These are phyloP conservation scores for Fragosphaeria purpurea DNA, from an alignment of 2,329 filamentous ascomycete species.

Conservation along the genomic window DNA sequence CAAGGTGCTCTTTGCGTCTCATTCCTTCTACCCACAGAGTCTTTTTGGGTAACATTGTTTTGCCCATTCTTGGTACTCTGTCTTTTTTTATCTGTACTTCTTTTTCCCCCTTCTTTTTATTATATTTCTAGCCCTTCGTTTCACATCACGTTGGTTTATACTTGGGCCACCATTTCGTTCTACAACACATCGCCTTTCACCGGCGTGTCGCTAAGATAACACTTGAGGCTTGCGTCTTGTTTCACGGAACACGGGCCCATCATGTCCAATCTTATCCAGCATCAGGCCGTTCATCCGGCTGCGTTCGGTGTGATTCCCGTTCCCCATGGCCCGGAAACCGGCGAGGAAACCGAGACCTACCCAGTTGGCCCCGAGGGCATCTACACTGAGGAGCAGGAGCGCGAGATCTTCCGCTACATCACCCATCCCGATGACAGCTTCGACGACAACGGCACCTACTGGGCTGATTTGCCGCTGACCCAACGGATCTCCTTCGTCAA, in stretches of 20 bases:
- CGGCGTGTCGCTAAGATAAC: too few relatives aligned
- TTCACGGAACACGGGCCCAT: not conserved
- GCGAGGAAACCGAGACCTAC: slow-evolving; percentile 39
- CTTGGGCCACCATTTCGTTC: too few relatives aligned
- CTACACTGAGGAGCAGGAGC: slow-evolving; percentile 39
- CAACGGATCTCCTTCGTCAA: slow-evolving; percentile 67
- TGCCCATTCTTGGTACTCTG: too few relatives aligned
- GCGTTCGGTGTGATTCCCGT: slow-evolving; percentile 44
- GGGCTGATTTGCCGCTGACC: slow-evolving; percentile 70
- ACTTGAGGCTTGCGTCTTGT: too few relatives aligned
- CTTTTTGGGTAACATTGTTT: too few relatives aligned
- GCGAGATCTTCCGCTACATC: slow-evolving; percentile 62
- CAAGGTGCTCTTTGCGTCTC: slow-evolving; percentile 2
- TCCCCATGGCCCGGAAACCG: slow-evolving; percentile 41
- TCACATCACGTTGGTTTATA: too few relatives aligned
- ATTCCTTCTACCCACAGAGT: too few relatives aligned
- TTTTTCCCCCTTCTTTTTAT: too few relatives aligned
- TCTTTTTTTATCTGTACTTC: too few relatives aligned
- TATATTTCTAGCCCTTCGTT: too few relatives aligned
- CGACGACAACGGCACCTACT: slow-evolving; percentile 74
- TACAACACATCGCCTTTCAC: too few relatives aligned
- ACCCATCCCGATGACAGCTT: slow-evolving; percentile 86
- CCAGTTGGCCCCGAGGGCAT: slow-evolving; percentile 25
- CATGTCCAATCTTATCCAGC: slow-evolving; percentile 29
- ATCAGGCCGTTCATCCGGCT: slow-evolving; percentile 30